A percentile compares a stretch with the other conserved stretches of the same genome.
Conservation (phyloP, 1,284 basidiomycete species). For the Trametes hirsuta region DNA sequence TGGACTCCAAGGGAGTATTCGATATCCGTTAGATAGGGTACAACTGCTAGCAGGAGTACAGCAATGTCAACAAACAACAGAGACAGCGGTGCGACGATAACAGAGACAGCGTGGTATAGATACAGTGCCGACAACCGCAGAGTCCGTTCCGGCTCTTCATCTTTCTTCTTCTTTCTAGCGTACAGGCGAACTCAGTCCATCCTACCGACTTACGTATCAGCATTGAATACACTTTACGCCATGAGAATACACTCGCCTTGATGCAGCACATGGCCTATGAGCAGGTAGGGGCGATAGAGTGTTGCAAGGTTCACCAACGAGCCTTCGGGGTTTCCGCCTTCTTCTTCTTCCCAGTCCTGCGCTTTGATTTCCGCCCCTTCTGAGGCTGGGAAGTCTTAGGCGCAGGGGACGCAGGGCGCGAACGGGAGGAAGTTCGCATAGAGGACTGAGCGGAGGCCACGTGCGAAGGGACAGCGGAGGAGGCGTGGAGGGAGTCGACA, state of each 20-base stretch:
- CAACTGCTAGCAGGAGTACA: conserved; percentile 14
- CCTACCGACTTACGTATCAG: background rate
- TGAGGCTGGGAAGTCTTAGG: background rate
- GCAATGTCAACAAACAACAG: conserved; percentile 6
- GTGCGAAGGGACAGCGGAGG: background rate
- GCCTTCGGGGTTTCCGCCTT: conserved; percentile 12
- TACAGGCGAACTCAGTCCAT: background rate
- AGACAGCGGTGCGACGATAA: conserved; percentile 4
- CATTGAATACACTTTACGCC: background rate
- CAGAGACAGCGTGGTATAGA: conserved; percentile 17
- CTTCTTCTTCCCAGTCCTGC: conserved; percentile 14
- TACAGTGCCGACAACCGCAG: conserved; percentile 8
- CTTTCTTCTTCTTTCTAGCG: background rate
- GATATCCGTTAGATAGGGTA: conserved; percentile 6
- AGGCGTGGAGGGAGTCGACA: conserved; percentile 31
- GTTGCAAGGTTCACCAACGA: conserved; percentile 11
- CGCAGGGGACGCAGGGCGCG: conserved; percentile 6
- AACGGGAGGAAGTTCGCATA: background rate
- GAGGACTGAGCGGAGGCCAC: background rate
- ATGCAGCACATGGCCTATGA: background rate
- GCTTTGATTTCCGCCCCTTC: conserved; percentile 16
- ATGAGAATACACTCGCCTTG: background rate
- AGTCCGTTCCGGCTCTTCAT: conserved; percentile 12
- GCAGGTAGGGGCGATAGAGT: background rate
- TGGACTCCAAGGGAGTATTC: background rate